These are phyloP conservation scores for Hippophae tibetana DNA, from an alignment of 306 rosid species.

Conservation along the genomic window DNA sequence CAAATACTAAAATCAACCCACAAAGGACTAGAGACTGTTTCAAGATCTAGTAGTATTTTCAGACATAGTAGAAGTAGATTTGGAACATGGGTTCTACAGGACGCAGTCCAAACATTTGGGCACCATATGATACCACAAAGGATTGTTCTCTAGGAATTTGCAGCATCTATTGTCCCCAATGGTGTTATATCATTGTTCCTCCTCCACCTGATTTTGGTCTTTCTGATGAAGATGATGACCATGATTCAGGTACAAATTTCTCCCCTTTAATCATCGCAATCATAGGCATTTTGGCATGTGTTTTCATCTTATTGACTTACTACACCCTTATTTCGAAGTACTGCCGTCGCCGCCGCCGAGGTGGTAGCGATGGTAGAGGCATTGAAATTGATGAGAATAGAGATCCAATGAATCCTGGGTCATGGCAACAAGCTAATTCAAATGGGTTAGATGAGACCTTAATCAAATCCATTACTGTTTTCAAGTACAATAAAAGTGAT, in stretches of 20 bases:
- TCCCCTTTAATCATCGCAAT: slow-evolving; percentile 69
- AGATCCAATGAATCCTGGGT: slow-evolving; percentile 11
- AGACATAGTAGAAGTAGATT: not conserved
- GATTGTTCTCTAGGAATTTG: slow-evolving; percentile 65
- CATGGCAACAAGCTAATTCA: slow-evolving; percentile 20
- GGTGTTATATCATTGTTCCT: slow-evolving; percentile 58
- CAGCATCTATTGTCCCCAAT: slow-evolving; percentile 71
- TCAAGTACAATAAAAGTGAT: slow-evolving; percentile 38
- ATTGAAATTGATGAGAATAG: slow-evolving; percentile 6
- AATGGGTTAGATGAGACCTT: slow-evolving; percentile 48
- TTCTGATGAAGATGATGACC: not conserved
- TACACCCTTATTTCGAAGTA: slow-evolving; percentile 53
- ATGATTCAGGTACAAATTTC: slow-evolving; percentile 31
- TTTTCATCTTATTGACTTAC: slow-evolving; percentile 51
- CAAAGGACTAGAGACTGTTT: not conserved
- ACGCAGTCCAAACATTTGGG: slow-evolving; percentile 37
- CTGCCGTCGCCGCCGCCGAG: slow-evolving; percentile 31
- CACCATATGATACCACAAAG: slow-evolving; percentile 26
- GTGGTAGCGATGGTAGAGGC: slow-evolving; percentile 1
- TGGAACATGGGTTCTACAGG: slow-evolving; percentile 33
- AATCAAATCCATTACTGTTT: slow-evolving; percentile 48
- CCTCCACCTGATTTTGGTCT: slow-evolving; percentile 56
- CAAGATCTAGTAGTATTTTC: not conserved
- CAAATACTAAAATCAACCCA: not conserved
- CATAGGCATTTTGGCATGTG: slow-evolving; percentile 58